Percentiles rank a stretch among this genome's conserved stretches.
Conservation (phyloP, 177 flowering plant species). For the Vitis hybrid region DNA sequence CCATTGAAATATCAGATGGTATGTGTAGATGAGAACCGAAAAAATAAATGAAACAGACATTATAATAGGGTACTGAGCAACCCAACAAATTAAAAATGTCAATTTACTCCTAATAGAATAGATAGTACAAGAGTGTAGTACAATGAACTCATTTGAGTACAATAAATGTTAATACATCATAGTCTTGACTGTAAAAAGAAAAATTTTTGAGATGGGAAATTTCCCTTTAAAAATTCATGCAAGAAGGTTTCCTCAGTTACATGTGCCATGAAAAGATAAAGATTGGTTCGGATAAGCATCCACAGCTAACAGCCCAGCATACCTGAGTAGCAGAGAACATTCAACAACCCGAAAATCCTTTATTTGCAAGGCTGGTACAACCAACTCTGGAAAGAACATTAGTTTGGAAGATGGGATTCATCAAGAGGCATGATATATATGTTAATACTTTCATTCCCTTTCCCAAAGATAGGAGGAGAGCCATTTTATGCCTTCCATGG, state of each 20-base stretch:
- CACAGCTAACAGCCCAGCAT: constrained; percentile 12
- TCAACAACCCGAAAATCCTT: constrained; percentile 13
- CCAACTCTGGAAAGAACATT: constrained; percentile 19
- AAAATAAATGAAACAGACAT: no score
- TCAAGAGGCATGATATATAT: background rate
- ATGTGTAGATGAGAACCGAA: no score
- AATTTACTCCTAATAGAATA: background rate
- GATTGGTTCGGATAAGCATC: background rate
- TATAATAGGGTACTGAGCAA: background rate
- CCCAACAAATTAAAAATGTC: background rate
- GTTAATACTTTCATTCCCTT: background rate
- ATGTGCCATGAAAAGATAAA: background rate
- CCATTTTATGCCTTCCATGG: constrained; percentile 18
- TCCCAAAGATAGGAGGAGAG: background rate
- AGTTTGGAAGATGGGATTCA: constrained; percentile 10
- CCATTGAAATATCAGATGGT: no score
- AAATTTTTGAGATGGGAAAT: no score
- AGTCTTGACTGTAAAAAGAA: no score
- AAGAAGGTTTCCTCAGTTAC: no score
- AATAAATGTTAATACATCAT: background rate
- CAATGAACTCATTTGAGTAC: background rate
- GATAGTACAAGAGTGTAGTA: background rate
- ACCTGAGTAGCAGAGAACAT: background rate
- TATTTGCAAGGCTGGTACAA: constrained; percentile 19
- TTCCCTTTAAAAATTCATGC: no score